Evolutionary conservation across 352 stramenopile genomes (phyloP).

Genomic region (Phytophthora kernoviae): DNA sequence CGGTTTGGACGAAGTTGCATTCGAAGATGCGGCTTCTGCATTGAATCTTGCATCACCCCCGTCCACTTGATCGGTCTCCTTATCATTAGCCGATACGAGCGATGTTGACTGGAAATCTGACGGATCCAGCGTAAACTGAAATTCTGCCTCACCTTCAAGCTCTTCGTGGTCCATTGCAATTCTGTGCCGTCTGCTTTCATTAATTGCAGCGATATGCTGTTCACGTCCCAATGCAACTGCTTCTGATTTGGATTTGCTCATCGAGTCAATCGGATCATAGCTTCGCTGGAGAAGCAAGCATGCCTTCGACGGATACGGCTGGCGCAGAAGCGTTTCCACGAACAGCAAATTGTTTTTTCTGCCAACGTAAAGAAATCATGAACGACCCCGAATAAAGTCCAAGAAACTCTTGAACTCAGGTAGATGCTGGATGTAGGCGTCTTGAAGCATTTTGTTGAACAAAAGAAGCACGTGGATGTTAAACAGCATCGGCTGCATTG

Average conservation of each 20-base stretch:
- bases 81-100: slow-evolving; percentile 34
- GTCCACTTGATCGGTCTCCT: slow-evolving; percentile 35
- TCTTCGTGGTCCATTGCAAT: slow-evolving; percentile 76
- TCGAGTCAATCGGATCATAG: slow-evolving; percentile 73
- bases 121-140: slow-evolving; percentile 69
- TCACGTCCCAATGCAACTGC: slow-evolving; percentile 67
- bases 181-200: slow-evolving; percentile 69
- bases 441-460: slow-evolving; percentile 89
- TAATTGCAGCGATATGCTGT: slow-evolving; percentile 60
- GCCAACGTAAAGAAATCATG: slow-evolving; percentile 81
- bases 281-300: slow-evolving; percentile 76
- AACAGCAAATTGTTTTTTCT: slow-evolving; percentile 85
- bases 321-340: slow-evolving; percentile 73
- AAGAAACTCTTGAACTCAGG: slow-evolving; percentile 70
- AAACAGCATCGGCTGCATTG: slow-evolving; percentile 87
- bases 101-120: slow-evolving; percentile 68
- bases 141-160: slow-evolving; percentile 80
- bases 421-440: slow-evolving; percentile 61
- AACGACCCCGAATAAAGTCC: slow-evolving; percentile 82
- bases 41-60: slow-evolving; percentile 36
- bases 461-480: slow-evolving; percentile 81
- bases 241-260: slow-evolving; percentile 65
- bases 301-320: slow-evolving; percentile 69
- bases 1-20: slow-evolving; percentile 10
- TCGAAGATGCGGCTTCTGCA: slow-evolving; percentile 7